A percentile compares a stretch with the other conserved stretches of the same genome.
Conservation (phyloP, 78 protist genomes). For the Dictyostelium capitatum region DNA sequence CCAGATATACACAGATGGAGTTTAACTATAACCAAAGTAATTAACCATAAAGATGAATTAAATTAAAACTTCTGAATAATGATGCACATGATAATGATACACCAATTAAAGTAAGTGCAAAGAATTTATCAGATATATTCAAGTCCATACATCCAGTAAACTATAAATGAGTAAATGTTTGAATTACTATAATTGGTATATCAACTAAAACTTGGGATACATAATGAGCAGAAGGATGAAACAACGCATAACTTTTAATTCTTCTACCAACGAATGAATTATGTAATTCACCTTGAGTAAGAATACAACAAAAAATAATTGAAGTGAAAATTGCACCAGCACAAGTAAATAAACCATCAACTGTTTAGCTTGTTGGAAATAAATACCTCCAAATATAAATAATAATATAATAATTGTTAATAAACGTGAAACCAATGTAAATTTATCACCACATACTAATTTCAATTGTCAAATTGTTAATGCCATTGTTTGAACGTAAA, state of each 20-base stretch:
- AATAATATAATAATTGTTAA: constrained; percentile 1
- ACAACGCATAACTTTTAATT: constrained; percentile 59
- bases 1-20: constrained; percentile 73
- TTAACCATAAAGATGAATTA: constrained; percentile 51
- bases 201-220: constrained; percentile 55
- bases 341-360: constrained; percentile 51
- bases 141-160: constrained; percentile 67
- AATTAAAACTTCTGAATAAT: constrained; percentile 43
- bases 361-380: constrained; percentile 18
- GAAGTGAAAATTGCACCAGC: constrained; percentile 64
- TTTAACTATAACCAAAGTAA: constrained; percentile 48
- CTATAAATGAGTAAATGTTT: constrained; percentile 29
- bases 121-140: constrained; percentile 57
- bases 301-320: constrained; percentile 41
- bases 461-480: constrained; percentile 44
- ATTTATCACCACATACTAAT: constrained; percentile 54
- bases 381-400: constrained; percentile 60
- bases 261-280: constrained; percentile 49
- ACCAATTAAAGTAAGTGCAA: constrained; percentile 29
- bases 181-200: constrained; percentile 41
- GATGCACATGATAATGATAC: constrained; percentile 19
- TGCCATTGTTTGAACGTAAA: constrained; percentile 29
- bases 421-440: constrained; percentile 35
- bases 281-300: constrained; percentile 60
- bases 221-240: constrained; percentile 54